Conservation (phyloP, 352 stramenopile species). For the Phytophthora meadii region DNA sequence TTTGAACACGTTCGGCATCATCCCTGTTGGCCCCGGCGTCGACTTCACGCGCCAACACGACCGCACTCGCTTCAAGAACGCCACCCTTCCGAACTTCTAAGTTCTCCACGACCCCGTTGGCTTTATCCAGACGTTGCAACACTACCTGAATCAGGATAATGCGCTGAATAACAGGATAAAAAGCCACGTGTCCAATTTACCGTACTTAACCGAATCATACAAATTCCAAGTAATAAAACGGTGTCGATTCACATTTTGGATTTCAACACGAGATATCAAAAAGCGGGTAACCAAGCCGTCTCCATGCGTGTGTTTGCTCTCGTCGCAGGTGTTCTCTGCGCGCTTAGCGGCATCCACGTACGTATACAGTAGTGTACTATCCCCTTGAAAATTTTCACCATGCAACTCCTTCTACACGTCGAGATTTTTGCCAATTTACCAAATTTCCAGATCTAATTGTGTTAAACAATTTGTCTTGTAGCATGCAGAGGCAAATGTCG, state of each 20-base stretch:
- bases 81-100: conserved; percentile 14
- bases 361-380: neutral
- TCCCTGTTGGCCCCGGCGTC: conserved; percentile 35
- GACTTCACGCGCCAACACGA: conserved; percentile 44
- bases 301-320: conserved; percentile 40
- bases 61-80: conserved; percentile 42
- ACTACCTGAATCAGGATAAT: too few species aligned
- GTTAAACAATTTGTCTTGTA: conserved; percentile 16
- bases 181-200: neutral
- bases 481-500: conserved; percentile 34
- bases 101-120: too few species aligned
- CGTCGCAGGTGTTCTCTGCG: conserved; percentile 31
- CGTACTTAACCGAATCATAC: conserved; percentile 9
- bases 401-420: conserved; percentile 2
- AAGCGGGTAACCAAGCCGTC: neutral
- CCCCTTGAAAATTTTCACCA: neutral
- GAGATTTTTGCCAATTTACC: conserved; percentile 12
- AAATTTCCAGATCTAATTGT: conserved; percentile 2
- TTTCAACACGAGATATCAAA: conserved; percentile 25
- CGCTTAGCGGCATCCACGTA: conserved; percentile 28
- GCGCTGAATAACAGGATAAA: too few species aligned
- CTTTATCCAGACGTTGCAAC: too few species aligned
- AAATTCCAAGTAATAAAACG: conserved; percentile 16
- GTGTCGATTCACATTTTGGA: conserved; percentile 15
- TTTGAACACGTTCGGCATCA: conserved; percentile 58